Evolutionary conservation across 106 monocot species (phyloP).

Genomic region (Xerophyta viscosa): DNA sequence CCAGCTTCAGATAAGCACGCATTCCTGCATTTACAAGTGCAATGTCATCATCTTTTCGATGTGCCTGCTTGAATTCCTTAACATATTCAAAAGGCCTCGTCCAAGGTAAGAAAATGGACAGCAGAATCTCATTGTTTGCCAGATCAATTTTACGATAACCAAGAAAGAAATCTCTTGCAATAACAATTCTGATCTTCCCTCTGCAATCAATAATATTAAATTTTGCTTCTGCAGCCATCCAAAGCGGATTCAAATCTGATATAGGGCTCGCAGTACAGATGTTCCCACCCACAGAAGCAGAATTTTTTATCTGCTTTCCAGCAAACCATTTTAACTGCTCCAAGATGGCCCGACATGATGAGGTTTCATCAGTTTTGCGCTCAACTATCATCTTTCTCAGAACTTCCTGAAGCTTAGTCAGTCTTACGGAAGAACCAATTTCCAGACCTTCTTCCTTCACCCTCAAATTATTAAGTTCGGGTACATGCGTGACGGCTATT

Average conservation of each 20-base stretch:
- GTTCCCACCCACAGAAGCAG: conserved; percentile 95
- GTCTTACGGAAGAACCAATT: conserved; percentile 85
- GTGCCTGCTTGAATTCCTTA: conserved; percentile 96
- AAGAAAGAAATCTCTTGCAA: conserved; percentile 74
- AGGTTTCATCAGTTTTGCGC: conserved; percentile 40
- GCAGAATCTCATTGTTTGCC: conserved; percentile 52
- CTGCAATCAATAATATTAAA: conserved; percentile 57
- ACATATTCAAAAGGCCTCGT: conserved; percentile 77
- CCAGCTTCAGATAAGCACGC: conserved; percentile 55
- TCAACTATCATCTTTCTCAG: conserved; percentile 46
- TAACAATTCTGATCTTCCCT: conserved; percentile 46
- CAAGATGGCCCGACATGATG: conserved; percentile 74
- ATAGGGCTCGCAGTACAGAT: conserved; percentile 99
- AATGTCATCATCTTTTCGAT: conserved; percentile 98
- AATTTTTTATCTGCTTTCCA: conserved; percentile 93
- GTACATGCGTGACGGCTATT: conserved; percentile 60
- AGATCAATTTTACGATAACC: conserved; percentile 92
- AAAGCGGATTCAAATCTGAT: conserved; percentile 96
- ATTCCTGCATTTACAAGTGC: conserved; percentile 98
- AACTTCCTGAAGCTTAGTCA: conserved; percentile 67
- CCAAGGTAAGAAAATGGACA: conserved; percentile 85
- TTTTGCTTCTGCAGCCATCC: conserved; percentile 78
- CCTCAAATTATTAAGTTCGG: conserved; percentile 64
- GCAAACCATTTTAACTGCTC: conserved; percentile 97
- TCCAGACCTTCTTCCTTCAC: conserved; percentile 61